Base-by-base conservation (phyloP, 352 stramenopile genomes). In the Phytopythium helicoides region DNA sequence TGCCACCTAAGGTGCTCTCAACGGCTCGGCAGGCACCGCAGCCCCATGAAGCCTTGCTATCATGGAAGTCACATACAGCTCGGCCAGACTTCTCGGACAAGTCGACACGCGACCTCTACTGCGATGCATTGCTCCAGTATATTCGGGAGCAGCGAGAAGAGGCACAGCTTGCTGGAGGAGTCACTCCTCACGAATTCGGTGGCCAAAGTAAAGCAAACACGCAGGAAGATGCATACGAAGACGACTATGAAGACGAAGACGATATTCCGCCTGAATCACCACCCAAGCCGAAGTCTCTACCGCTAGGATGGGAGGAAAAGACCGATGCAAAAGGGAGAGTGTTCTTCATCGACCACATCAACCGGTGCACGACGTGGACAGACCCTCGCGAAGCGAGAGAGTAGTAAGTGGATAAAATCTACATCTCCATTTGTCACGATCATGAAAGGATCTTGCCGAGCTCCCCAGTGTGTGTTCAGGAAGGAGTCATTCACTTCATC, bases 291-390 rank as follows among this genome's bases (percentile, higher is more conserved):
- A 60, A 54, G 34, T 57, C 64, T n/a, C 52, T 92, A 22, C 82
- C 82, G 2, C 51, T 75, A 0, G 82, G 82, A 0, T 92, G 82
- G 82, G 80, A 89, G 26, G 70, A 86, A 52, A 89, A 87, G 52
- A 65, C 37, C 5, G 82, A 92, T 21, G 55, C 61, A 21, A 89
- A 92, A 48, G 82, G 80, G 23, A 67, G 82, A 37, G 53, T 65
- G 11, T 91, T 89, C 56, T 92, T 73, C 54, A 73, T 92, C 47
- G 82, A 89, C 50, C 82, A 92, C 60, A 76, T 87, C 58, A 86
- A 85, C 49, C 72, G 77, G 21, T 52, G 76, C 45, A 92, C 80
- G 3, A 92, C 82, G 14, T 90, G 82, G 82, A 68, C 64, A 1
- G 79, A 90, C 41, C 79, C 79, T 1, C 68, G 79, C 18, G 39